Evolutionary conservation across 2,329 filamentous ascomycete genomes (phyloP).

Genomic region (Colletotrichum tamarilloi): DNA sequence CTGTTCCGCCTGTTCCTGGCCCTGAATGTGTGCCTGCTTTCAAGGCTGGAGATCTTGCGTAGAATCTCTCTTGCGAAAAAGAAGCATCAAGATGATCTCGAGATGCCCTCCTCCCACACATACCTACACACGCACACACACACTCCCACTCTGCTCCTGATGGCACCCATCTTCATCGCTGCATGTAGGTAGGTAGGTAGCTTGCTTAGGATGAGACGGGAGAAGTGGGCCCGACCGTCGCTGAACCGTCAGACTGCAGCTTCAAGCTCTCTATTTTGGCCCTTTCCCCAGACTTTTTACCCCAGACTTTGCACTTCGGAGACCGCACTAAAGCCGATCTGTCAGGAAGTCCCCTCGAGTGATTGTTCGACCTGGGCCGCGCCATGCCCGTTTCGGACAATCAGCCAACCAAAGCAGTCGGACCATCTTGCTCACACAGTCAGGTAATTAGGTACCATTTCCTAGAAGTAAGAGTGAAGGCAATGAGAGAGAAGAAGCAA

Average conservation of each 20-base stretch:
- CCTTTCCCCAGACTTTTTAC: constrained; percentile 36
- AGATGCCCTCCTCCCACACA: constrained; percentile 11
- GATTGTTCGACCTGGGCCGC: neutral
- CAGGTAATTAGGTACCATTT: neutral
- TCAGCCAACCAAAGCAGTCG: constrained; percentile 11
- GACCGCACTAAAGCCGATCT: constrained; percentile 32
- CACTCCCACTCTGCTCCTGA: neutral
- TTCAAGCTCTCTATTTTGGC: constrained; percentile 3
- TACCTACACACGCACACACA: neutral
- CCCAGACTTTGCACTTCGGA: constrained; percentile 25
- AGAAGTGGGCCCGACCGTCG: constrained; percentile 3
- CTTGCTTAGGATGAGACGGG: neutral
- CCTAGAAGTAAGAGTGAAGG: too few relatives aligned
- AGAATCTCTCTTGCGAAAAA: neutral
- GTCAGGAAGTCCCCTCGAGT: neutral
- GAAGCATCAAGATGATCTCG: neutral
- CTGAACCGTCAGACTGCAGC: neutral
- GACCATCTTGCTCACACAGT: neutral
- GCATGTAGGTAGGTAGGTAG: neutral
- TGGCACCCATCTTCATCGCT: neutral
- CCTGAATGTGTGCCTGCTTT: neutral
- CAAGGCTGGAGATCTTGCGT: constrained; percentile 9
- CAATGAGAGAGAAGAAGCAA: neutral
- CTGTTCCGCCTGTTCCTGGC: neutral
- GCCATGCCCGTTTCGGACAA: constrained; percentile 29